Evolutionary conservation across 495 filamentous ascomycete species (phyloP).

Genomic region (Achaetomiella virescens): DNA sequence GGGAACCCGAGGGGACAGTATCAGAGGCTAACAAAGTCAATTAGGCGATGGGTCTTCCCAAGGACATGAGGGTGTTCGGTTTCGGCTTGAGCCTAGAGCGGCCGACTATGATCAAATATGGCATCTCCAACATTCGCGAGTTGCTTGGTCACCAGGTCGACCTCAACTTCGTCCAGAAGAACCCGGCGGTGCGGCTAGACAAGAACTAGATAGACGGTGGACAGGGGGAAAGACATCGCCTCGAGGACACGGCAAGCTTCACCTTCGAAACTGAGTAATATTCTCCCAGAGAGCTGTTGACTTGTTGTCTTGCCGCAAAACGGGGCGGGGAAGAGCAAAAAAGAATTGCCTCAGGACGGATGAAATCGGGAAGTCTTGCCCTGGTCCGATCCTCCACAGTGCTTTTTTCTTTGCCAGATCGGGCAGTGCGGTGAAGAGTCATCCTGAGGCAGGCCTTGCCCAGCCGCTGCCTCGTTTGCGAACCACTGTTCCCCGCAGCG

Average conservation of each 20-base stretch:
- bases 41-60: slow-evolving; percentile 70
- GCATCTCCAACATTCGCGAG: slow-evolving; percentile 78
- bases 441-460: background rate
- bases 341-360: background rate
- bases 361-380: background rate
- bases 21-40: background rate
- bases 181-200: slow-evolving; percentile 76
- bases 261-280: background rate
- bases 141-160: slow-evolving; percentile 81
- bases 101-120: slow-evolving; percentile 97
- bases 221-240: background rate
- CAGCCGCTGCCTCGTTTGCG: slow-evolving; percentile 10
- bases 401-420: background rate
- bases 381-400: too few relatives aligned
- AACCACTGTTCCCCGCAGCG: slow-evolving; percentile 5
- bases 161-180: slow-evolving; percentile 71
- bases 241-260: background rate
- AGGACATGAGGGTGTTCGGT: slow-evolving; percentile 81
- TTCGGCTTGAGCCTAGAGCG: slow-evolving; percentile 88
- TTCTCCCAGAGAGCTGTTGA: background rate
- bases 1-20: background rate
- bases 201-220: slow-evolving; percentile 47
- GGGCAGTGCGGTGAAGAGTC: slow-evolving; percentile 5
- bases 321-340: background rate
- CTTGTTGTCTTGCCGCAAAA: background rate